These are phyloP conservation scores for Entonaema liquescens DNA, from an alignment of 495 filamentous ascomycete species.

Conservation along the genomic window DNA sequence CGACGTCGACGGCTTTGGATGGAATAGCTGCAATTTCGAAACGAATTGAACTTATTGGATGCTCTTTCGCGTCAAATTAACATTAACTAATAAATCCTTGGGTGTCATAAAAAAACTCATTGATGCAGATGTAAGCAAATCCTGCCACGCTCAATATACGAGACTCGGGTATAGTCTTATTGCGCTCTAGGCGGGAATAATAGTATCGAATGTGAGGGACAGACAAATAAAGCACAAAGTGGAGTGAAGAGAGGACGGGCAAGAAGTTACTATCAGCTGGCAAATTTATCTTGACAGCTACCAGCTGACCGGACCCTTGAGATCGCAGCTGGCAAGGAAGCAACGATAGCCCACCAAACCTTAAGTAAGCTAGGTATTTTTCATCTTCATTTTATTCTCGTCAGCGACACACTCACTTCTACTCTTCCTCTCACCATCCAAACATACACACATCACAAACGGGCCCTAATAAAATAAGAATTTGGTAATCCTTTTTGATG, in stretches of 20 bases:
- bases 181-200: slow-evolving; percentile 10
- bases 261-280: slow-evolving; percentile 11
- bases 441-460: not conserved
- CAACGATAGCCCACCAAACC: not conserved
- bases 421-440: not conserved
- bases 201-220: slow-evolving; percentile 7
- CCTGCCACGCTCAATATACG: slow-evolving; percentile 3
- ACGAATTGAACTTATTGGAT: slow-evolving; percentile 34
- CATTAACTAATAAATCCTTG: slow-evolving; percentile 15
- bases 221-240: not conserved
- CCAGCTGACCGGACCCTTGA: not conserved
- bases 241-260: slow-evolving; percentile 1
- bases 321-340: not conserved
- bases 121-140: not conserved
- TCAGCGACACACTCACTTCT: too few species aligned
- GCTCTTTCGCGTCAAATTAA: slow-evolving; percentile 24
- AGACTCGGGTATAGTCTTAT: not conserved
- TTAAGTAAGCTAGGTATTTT: not conserved
- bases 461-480: not conserved
- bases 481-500: too few species aligned
- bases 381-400: not conserved
- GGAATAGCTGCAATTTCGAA: slow-evolving; percentile 27
- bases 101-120: not conserved
- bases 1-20: slow-evolving; percentile 11
- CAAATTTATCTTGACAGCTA: not conserved